A percentile compares a stretch with the other conserved stretches of the same genome.
phyloP scores from a whole-genome alignment of 345 rosid genomes.

The Linum lewisii region DNA sequence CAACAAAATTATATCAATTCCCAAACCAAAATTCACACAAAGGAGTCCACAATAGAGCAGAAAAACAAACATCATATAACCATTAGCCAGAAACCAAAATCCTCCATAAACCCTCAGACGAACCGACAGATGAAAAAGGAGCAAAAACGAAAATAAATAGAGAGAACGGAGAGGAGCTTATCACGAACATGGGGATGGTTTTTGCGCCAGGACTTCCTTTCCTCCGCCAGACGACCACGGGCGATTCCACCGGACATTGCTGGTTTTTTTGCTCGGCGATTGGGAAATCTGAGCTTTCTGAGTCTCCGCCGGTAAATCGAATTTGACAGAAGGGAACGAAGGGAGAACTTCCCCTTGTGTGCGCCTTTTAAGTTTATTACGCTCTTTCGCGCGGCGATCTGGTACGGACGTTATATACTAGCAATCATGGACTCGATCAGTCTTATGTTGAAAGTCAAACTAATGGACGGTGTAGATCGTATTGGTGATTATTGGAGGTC shows the following conservation, averaged over 20 bases:
- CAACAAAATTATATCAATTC: slow-evolving; percentile 5
- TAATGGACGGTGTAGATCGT: neutral
- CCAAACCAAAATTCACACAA: neutral
- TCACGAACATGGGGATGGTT: slow-evolving; percentile 88
- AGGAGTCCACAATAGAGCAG: neutral
- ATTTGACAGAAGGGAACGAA: neutral
- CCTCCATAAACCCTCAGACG: neutral
- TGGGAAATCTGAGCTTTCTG: neutral
- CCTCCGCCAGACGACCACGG: slow-evolving; percentile 90
- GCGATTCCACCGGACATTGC: slow-evolving; percentile 84
- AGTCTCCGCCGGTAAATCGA: neutral
- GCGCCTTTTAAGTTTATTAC: no score
- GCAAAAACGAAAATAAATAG: neutral
- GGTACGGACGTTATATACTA: neutral
- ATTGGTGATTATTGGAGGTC: neutral
- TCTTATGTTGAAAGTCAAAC: neutral
- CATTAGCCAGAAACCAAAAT: neutral
- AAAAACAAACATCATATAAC: neutral
- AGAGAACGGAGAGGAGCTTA: neutral
- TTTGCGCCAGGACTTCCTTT: slow-evolving; percentile 91
- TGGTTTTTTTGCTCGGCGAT: neutral
- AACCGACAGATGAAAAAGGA: neutral
- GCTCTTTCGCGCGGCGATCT: neutral
- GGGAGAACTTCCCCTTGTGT: neutral
- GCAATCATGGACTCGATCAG: neutral